Evolutionary conservation across 2,329 filamentous ascomycete genomes (phyloP).

Genomic region (Hyphodiscus sp.): DNA sequence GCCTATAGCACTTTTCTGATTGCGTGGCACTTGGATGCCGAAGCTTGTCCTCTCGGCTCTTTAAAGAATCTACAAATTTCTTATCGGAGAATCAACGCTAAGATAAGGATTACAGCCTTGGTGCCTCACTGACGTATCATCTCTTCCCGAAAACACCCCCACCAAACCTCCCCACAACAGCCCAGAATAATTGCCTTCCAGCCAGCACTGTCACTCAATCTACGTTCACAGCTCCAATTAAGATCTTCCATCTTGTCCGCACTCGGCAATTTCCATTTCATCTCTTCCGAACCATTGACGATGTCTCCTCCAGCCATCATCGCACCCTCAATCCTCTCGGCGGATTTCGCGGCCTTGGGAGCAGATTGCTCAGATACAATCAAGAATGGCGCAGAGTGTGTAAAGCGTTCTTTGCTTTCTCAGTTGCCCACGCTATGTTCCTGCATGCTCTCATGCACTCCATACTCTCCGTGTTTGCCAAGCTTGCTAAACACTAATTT

Average conservation of each 20-base stretch:
- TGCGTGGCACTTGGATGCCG: not conserved
- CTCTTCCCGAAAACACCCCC: not conserved
- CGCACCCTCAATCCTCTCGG: conserved; percentile 94
- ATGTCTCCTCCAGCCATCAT: conserved; percentile 95
- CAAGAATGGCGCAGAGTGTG: conserved; percentile 74
- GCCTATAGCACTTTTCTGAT: too few relatives aligned
- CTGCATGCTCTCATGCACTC: not conserved
- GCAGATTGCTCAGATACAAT: conserved; percentile 84
- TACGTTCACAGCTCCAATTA: not conserved
- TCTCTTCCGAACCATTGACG: not conserved
- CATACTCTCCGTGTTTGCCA: too few relatives aligned
- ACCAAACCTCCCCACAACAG: not conserved
- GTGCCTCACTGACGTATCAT: not conserved
- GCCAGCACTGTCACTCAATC: not conserved
- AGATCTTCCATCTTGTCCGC: not conserved
- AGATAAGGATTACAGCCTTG: not conserved
- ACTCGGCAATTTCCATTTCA: not conserved
- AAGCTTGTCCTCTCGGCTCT: not conserved
- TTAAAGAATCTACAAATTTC: not conserved
- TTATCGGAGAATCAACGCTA: not conserved
- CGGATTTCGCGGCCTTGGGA: conserved; percentile 87
- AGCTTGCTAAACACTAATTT: not conserved
- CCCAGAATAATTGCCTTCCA: not conserved
- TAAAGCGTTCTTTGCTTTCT: conserved; percentile 47
- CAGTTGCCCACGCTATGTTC: not conserved